Conservation (phyloP, 208 protist genomes). For the Entamoeba histolytica region DNA sequence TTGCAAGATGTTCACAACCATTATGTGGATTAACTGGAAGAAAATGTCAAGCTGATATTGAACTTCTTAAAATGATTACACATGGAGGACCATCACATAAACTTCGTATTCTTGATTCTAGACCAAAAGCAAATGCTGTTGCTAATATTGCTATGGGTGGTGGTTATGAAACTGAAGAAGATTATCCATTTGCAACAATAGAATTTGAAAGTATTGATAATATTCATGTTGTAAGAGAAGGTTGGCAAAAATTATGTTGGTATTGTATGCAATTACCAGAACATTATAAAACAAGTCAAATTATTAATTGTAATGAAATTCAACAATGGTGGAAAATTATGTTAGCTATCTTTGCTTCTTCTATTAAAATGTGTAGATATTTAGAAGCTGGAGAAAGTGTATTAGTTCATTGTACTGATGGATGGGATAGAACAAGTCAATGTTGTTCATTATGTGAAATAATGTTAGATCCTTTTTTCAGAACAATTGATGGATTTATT, state of each 20-base stretch:
- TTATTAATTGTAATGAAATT: neutral
- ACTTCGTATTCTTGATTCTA: neutral
- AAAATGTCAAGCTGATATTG: neutral
- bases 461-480: constrained; percentile 66
- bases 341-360: constrained; percentile 12
- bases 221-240: neutral
- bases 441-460: constrained; percentile 53
- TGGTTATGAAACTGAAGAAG: neutral
- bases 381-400: constrained; percentile 14
- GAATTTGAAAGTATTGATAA: neutral
- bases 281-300: neutral
- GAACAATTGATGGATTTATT: constrained; percentile 52
- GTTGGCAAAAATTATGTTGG: neutral
- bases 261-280: neutral
- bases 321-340: constrained; percentile 27
- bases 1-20: neutral
- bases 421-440: constrained; percentile 77
- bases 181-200: neutral
- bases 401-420: constrained; percentile 55
- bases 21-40: neutral
- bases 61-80: neutral
- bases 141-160: neutral
- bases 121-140: neutral
- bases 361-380: neutral
- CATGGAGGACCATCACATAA: neutral